These are phyloP conservation scores for Russula sp. DNA, from an alignment of 768 basidiomycete species.

Conservation along the genomic window DNA sequence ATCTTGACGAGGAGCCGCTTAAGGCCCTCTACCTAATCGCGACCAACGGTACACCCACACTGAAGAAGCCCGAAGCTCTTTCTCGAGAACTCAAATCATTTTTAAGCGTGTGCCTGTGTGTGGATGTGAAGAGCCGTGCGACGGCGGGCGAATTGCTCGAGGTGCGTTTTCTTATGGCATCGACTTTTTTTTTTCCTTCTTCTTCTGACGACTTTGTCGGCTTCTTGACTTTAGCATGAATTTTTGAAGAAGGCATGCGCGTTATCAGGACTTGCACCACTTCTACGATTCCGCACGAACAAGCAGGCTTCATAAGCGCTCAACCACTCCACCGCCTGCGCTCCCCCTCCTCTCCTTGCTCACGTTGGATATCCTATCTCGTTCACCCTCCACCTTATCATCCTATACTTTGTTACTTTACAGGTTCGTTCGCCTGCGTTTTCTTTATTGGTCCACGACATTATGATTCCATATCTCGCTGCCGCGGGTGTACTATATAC, in stretches of 20 bases:
- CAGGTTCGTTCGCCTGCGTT: slow-evolving; percentile 4
- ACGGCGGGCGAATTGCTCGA: slow-evolving; percentile 83
- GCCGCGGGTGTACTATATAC: slow-evolving; percentile 25
- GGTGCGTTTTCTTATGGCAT: slow-evolving; percentile 46
- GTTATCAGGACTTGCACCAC: slow-evolving; percentile 74
- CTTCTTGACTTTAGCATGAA: slow-evolving; percentile 65
- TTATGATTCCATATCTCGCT: slow-evolving; percentile 21
- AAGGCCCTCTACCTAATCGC: slow-evolving; percentile 95
- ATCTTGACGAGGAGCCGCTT: slow-evolving; percentile 91
- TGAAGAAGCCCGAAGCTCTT: slow-evolving; percentile 92
- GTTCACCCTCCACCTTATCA: background rate
- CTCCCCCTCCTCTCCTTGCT: background rate
- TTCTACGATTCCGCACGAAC: slow-evolving; percentile 70
- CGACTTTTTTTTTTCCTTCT: slow-evolving; percentile 10
- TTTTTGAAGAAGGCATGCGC: slow-evolving; percentile 90
- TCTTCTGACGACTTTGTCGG: slow-evolving; percentile 20
- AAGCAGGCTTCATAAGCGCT: slow-evolving; percentile 45
- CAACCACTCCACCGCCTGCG: too few relatives aligned
- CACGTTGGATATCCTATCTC: slow-evolving; percentile 20
- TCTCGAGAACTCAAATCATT: slow-evolving; percentile 94
- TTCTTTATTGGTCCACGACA: slow-evolving; percentile 22
- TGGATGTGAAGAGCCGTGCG: slow-evolving; percentile 91
- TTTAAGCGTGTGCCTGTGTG: slow-evolving; percentile 95
- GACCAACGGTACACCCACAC: slow-evolving; percentile 95
- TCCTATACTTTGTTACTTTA: slow-evolving; percentile 13